These are phyloP conservation scores for Pichia heedii DNA, from an alignment of 805 yeast species.

Conservation along the genomic window DNA sequence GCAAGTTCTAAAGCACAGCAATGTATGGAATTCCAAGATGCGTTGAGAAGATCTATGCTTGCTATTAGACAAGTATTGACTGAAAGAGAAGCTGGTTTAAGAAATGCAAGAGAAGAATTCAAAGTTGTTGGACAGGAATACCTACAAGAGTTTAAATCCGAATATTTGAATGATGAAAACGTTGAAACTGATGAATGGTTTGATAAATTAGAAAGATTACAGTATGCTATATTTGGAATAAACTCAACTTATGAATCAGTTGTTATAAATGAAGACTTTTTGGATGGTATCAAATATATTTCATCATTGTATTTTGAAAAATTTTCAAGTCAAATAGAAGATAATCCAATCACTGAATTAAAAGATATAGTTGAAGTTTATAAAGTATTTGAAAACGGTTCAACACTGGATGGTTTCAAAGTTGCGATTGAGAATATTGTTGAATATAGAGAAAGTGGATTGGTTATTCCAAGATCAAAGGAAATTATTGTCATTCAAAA, in stretches of 20 bases:
- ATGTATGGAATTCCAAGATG: constrained; percentile 25
- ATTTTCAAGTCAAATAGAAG: constrained; percentile 28
- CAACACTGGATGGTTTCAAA: constrained; percentile 27
- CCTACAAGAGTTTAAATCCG: constrained; percentile 46
- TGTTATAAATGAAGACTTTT: constrained; percentile 47
- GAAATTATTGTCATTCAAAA: constrained; percentile 29
- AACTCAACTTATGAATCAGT: constrained; percentile 57
- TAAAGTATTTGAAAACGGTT: constrained; percentile 30
- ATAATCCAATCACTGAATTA: constrained; percentile 37
- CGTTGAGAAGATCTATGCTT: constrained; percentile 57
- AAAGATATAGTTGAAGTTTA: constrained; percentile 30
- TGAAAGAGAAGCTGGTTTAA: constrained; percentile 72
- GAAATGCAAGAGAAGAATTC: constrained; percentile 44
- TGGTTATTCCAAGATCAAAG: constrained; percentile 27
- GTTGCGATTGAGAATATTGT: constrained; percentile 28
- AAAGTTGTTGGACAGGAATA: constrained; percentile 37
- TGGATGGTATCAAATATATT: constrained; percentile 58
- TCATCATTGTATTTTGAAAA: constrained; percentile 60
- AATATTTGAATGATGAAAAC: constrained; percentile 47
- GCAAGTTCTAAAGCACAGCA: constrained; percentile 19
- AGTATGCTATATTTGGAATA: constrained; percentile 78
- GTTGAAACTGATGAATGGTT: constrained; percentile 50
- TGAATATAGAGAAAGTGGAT: constrained; percentile 26
- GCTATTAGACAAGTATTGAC: constrained; percentile 78
- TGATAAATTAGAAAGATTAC: constrained; percentile 69